Base-by-base conservation (phyloP, 2,329 filamentous ascomycete species). In the Ustilaginoidea virens region DNA sequence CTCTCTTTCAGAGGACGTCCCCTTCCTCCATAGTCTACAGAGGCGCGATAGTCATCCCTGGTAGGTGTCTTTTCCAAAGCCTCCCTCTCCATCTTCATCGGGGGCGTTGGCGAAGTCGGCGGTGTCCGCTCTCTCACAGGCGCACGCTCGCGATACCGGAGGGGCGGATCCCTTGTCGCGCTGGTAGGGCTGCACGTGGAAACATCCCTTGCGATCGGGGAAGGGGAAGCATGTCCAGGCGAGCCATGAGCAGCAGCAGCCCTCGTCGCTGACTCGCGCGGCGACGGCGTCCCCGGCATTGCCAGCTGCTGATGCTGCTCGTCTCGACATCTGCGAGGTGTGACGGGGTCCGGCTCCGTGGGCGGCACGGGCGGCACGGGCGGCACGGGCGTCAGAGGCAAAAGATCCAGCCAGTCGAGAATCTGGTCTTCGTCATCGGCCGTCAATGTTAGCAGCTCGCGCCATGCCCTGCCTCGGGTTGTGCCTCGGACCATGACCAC, bases 401-500 rank as follows among this genome's bases (percentile, higher is more conserved):
- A 58, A 53, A 94, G 81, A 22, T 80, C 69, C 21, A 94, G 60
- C 90, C 90, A 98, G 52, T 96, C 90, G 11, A 69, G 58, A 5
- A 78, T 74, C 34, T 85, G 74, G 32, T 81, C 75, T 36, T 85
- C 76, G 45, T 81, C 72, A 30, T 86, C 77, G 3, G 80, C 72
- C 7, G 64, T 69, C 11, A 96, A 61, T n/a, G 72, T 76, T 33
- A 96, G 60, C 5, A 92, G 59, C 53, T 98, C 86, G 36, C 75
- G 75, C 86, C 87, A 96, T 38, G 80, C 72, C 29, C 66, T 60
- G 6, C 64, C 67, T 21, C 71, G 68, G 36, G 68, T 53, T 3
- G 60, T 60, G 23, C 83, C 85, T 33, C 83, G 74, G 31, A 94
- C 66, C 86, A 96, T 94, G 34, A 92, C 59, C 7, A 93, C 66